Percentiles rank a stretch among this genome's conserved stretches.
These are phyloP conservation scores for Gonium pectorale DNA, from an alignment of 139 green algal genomes.

Conservation along the genomic window DNA sequence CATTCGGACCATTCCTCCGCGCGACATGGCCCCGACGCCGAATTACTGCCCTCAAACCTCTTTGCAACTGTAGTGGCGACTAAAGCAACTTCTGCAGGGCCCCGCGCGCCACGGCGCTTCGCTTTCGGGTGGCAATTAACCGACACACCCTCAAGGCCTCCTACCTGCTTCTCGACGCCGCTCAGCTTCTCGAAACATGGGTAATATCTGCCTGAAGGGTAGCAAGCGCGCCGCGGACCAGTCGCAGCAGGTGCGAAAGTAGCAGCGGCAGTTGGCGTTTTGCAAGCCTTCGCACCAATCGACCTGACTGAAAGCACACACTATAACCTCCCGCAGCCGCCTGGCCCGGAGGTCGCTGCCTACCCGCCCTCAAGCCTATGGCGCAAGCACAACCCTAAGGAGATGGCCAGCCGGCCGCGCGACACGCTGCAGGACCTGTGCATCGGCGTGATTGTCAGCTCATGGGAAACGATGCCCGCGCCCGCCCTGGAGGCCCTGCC, in stretches of 20 bases:
- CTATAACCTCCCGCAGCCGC: not conserved
- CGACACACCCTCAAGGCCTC: too few relatives aligned
- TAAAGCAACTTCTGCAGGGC: too few relatives aligned
- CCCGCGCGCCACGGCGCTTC: too few relatives aligned
- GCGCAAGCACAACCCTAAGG: conserved; percentile 28
- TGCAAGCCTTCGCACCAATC: too few relatives aligned
- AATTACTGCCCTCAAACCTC: too few relatives aligned
- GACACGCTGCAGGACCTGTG: conserved; percentile 45
- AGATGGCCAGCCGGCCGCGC: not conserved
- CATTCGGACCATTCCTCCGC: too few relatives aligned
- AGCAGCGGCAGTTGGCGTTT: not conserved
- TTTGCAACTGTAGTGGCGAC: too few relatives aligned
- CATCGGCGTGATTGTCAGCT: not conserved
- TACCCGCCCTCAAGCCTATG: conserved; percentile 4
- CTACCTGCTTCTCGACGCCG: too few relatives aligned
- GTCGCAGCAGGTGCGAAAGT: not conserved
- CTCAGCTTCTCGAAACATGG: too few relatives aligned
- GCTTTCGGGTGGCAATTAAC: too few relatives aligned
- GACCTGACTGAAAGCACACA: too few relatives aligned
- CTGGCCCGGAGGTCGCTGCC: not conserved
- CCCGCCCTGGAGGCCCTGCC: conserved; percentile 26
- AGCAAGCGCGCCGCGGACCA: conserved; percentile 7
- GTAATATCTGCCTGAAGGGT: conserved; percentile 15
- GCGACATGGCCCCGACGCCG: too few relatives aligned
- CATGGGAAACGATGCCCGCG: not conserved